phyloP scores from a whole-genome alignment of 2,329 filamentous ascomycete species.

The Aspergillus piperis region DNA sequence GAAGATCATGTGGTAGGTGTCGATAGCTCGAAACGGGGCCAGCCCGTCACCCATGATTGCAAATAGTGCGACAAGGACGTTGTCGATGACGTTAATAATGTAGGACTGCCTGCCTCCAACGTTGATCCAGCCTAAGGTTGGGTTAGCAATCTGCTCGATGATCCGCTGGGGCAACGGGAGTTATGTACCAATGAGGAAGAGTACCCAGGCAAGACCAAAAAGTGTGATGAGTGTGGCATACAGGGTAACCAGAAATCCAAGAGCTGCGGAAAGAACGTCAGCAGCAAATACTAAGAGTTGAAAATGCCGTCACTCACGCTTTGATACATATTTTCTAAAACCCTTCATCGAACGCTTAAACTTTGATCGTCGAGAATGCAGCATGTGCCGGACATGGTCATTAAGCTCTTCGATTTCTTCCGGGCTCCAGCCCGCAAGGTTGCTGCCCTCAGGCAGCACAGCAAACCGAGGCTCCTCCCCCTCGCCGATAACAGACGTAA shows the following conservation, averaged over 20 bases:
- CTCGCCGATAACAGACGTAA: slow-evolving; percentile 68
- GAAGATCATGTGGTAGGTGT: slow-evolving; percentile 86
- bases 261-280: slow-evolving; percentile 46
- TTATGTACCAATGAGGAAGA: slow-evolving; percentile 91
- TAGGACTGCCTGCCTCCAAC: slow-evolving; percentile 72
- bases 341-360: slow-evolving; percentile 79
- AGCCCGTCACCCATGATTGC: slow-evolving; percentile 70
- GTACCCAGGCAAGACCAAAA: slow-evolving; percentile 83
- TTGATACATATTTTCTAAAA: slow-evolving; percentile 75
- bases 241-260: slow-evolving; percentile 80
- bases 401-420: slow-evolving; percentile 76
- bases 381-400: slow-evolving; percentile 83
- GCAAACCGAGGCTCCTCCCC: slow-evolving; percentile 73
- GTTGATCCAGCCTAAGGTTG: slow-evolving; percentile 70
- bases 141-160: not conserved
- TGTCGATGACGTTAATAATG: slow-evolving; percentile 69
- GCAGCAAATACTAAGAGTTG: not conserved
- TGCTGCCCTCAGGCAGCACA: slow-evolving; percentile 72
- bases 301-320: slow-evolving; percentile 50
- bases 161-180: too few species aligned
- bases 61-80: slow-evolving; percentile 69
- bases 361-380: slow-evolving; percentile 76
- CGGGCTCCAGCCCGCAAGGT: slow-evolving; percentile 71
- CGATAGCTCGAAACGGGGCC: slow-evolving; percentile 72
- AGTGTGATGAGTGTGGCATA: slow-evolving; percentile 82